These are phyloP conservation scores for Suillus tomentosus DNA, from an alignment of 768 basidiomycete genomes.

Conservation along the genomic window DNA sequence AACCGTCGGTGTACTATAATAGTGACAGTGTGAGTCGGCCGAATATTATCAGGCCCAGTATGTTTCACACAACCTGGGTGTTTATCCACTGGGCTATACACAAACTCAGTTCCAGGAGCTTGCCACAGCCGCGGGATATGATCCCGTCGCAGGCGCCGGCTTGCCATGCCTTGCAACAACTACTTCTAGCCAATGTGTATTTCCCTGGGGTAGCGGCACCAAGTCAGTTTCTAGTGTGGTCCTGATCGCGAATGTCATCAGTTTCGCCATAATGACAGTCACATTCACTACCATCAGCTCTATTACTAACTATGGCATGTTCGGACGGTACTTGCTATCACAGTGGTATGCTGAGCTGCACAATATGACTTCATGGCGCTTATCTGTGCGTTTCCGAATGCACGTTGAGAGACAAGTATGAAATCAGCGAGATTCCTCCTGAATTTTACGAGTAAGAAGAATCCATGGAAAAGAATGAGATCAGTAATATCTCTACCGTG, in stretches of 20 bases:
- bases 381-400: slow-evolving; percentile 52
- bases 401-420: slow-evolving; percentile 61
- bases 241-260: slow-evolving; percentile 71
- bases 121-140: slow-evolving; percentile 71
- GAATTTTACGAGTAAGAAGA: slow-evolving; percentile 76
- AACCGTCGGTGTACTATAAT: no score
- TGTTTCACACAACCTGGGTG: slow-evolving; percentile 37
- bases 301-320: slow-evolving; percentile 40
- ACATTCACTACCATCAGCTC: slow-evolving; percentile 79
- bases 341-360: slow-evolving; percentile 76
- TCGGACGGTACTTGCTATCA: slow-evolving; percentile 74
- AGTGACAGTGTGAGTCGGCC: no score
- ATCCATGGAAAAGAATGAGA: slow-evolving; percentile 79
- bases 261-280: slow-evolving; percentile 78
- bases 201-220: slow-evolving; percentile 74
- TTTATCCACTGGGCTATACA: slow-evolving; percentile 69
- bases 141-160: slow-evolving; percentile 68
- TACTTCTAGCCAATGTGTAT: slow-evolving; percentile 62
- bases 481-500: slow-evolving; percentile 84
- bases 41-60: no score
- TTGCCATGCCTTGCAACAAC: slow-evolving; percentile 50
- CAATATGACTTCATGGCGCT: slow-evolving; percentile 78
- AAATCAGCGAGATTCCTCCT: slow-evolving; percentile 55
- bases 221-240: slow-evolving; percentile 77
- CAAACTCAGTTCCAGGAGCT: slow-evolving; percentile 76